Conservation (phyloP, 257 asterid species). For the Solanum rostratum region DNA sequence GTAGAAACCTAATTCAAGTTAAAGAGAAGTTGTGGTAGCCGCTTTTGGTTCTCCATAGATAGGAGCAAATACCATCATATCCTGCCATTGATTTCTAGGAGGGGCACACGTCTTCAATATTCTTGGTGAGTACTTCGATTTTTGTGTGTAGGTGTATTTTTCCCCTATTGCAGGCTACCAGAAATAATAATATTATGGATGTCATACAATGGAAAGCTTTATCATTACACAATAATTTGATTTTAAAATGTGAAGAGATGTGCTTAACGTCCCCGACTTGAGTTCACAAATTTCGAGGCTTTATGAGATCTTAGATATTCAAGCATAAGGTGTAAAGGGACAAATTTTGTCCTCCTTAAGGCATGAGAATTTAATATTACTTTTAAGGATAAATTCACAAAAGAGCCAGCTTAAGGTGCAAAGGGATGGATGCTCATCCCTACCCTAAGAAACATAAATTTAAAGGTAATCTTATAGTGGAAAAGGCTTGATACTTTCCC, state of each 20-base stretch:
- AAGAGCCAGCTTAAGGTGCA: neutral
- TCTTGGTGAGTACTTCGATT: neutral
- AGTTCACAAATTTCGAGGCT: neutral
- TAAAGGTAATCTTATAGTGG: neutral
- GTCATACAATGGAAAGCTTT: neutral
- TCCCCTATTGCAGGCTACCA: neutral
- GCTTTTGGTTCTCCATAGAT: neutral
- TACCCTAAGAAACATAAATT: neutral
- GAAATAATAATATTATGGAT: neutral
- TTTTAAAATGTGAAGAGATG: neutral
- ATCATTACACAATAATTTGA: neutral
- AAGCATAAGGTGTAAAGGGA: neutral
- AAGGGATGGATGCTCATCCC: neutral
- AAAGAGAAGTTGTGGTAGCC: neutral
- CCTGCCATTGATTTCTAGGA: neutral
- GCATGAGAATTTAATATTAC: too few relatives aligned
- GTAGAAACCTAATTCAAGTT: neutral
- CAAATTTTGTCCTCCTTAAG: neutral
- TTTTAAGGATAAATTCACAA: neutral
- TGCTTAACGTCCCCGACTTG: neutral
- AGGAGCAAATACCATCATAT: neutral
- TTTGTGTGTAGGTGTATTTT: neutral
- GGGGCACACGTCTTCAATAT: neutral
- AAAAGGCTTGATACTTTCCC: neutral
- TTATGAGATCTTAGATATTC: neutral